Percentiles rank a stretch among this genome's conserved stretches.
Evolutionary conservation across 2,329 filamentous ascomycete genomes (phyloP).

Genomic region (Penicillium sp.): DNA sequence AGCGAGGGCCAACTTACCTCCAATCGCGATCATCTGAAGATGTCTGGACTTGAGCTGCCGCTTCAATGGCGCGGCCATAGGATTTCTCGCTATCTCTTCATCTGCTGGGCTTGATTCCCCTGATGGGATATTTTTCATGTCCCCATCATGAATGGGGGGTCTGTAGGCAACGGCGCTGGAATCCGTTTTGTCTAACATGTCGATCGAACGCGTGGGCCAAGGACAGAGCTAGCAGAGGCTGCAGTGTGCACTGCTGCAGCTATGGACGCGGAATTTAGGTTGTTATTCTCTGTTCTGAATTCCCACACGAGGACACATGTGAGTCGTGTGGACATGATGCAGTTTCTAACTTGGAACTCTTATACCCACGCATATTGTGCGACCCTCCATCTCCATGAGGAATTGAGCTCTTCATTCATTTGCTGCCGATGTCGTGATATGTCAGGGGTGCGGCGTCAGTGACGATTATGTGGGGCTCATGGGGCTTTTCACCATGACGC

Average conservation of each 20-base stretch:
- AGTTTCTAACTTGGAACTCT: not conserved
- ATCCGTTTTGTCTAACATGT: conserved; percentile 10
- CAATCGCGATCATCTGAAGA: conserved; percentile 62
- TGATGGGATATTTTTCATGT: conserved; percentile 5
- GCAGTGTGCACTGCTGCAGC: no score
- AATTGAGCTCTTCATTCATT: conserved; percentile 15
- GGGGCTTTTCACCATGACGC: no score
- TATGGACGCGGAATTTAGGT: not conserved
- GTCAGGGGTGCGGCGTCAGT: conserved; percentile 5
- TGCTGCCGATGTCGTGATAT: conserved; percentile 29
- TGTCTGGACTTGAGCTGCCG: conserved; percentile 54
- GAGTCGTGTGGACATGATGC: no score
- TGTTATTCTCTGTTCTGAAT: not conserved
- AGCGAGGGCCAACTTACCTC: conserved; percentile 54
- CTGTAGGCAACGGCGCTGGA: conserved; percentile 5
- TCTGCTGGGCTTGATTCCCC: conserved; percentile 2
- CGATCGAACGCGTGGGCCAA: not conserved
- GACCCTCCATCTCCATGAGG: not conserved
- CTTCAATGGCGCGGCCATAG: conserved; percentile 29
- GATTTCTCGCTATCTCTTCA: conserved; percentile 11
- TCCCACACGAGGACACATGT: not conserved
- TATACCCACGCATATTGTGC: not conserved
- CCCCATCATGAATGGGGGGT: conserved; percentile 1
- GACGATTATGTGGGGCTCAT: not conserved
- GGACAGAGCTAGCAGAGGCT: no score